These are phyloP conservation scores for Polyplosphaeria fusca DNA, from an alignment of 495 filamentous ascomycete genomes.

Conservation along the genomic window DNA sequence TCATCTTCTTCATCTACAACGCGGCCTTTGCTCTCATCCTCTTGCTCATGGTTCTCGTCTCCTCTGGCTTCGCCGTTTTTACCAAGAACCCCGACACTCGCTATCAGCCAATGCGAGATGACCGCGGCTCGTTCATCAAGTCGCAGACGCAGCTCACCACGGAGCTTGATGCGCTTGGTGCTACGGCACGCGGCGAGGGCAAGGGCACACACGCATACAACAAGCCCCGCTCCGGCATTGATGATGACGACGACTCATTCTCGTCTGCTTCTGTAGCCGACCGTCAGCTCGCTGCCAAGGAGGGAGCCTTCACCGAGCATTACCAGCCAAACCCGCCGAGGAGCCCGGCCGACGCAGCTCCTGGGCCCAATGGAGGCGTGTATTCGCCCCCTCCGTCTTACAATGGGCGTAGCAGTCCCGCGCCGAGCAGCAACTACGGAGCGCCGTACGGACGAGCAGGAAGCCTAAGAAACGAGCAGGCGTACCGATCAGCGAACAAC, in stretches of 20 bases:
- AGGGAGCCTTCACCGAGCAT: conserved; percentile 21
- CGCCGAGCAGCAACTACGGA: conserved; percentile 6
- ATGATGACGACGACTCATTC: conserved; percentile 50
- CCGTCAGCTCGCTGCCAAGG: conserved; percentile 18
- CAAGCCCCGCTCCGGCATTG: conserved; percentile 65
- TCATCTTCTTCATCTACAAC: conserved; percentile 90
- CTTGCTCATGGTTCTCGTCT: conserved; percentile 81
- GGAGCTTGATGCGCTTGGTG: conserved; percentile 89
- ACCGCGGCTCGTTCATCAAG: conserved; percentile 97
- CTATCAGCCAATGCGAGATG: conserved; percentile 95
- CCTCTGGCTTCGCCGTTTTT: conserved; percentile 75
- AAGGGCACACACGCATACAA: conserved; percentile 59
- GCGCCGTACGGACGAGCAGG: conserved; percentile 15
- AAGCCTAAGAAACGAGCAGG: conserved; percentile 25
- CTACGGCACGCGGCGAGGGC: conserved; percentile 80
- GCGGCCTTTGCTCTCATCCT: conserved; percentile 83
- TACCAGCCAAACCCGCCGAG: conserved; percentile 45
- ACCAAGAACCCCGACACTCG: conserved; percentile 95
- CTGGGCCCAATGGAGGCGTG: conserved; percentile 59
- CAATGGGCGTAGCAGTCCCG: conserved; percentile 29
- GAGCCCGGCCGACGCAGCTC: conserved; percentile 62
- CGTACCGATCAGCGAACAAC: conserved; percentile 54
- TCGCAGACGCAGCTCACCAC: conserved; percentile 85
- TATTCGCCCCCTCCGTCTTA: conserved; percentile 40
- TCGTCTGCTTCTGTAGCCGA: conserved; percentile 13